phyloP scores from a whole-genome alignment of 371 early-diverging fungal species.

The Synchytrium microbalum region DNA sequence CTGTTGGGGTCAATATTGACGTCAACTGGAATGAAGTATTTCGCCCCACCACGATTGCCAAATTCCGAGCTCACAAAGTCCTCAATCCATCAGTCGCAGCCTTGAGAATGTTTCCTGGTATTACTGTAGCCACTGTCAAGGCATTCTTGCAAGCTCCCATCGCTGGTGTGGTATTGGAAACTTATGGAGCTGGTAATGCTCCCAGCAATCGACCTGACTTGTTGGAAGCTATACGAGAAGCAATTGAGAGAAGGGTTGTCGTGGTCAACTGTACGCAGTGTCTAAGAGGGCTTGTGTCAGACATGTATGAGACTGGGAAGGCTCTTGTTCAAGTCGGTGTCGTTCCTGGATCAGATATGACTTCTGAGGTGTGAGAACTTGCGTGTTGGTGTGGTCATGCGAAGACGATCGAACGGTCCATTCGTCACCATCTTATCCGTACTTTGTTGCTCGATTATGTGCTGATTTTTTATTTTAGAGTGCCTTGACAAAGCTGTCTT shows the following conservation, averaged over 20 bases:
- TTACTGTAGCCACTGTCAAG: constrained; percentile 75
- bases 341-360: constrained; percentile 96
- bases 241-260: constrained; percentile 85
- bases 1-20: constrained; percentile 86
- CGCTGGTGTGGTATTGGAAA: constrained; percentile 89
- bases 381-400: constrained; percentile 6
- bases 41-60: constrained; percentile 75
- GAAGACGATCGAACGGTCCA: no score
- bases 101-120: constrained; percentile 90
- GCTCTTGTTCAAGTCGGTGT: constrained; percentile 75
- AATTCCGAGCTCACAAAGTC: constrained; percentile 71
- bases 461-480: constrained; percentile 51
- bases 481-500: constrained; percentile 89
- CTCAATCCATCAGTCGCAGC: constrained; percentile 84
- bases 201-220: constrained; percentile 80
- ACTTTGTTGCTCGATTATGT: no score
- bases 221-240: constrained; percentile 73
- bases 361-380: constrained; percentile 59
- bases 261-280: constrained; percentile 92
- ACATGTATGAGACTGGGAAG: constrained; percentile 85
- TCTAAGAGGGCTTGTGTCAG: constrained; percentile 78
- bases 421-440: no score
- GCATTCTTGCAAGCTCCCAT: constrained; percentile 82
- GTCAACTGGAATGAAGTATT: constrained; percentile 86
- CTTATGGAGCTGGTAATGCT: constrained; percentile 94